A percentile compares a stretch with the other conserved stretches of the same genome.
phyloP scores from a whole-genome alignment of 116 monocot species.

The Zostera marina region DNA sequence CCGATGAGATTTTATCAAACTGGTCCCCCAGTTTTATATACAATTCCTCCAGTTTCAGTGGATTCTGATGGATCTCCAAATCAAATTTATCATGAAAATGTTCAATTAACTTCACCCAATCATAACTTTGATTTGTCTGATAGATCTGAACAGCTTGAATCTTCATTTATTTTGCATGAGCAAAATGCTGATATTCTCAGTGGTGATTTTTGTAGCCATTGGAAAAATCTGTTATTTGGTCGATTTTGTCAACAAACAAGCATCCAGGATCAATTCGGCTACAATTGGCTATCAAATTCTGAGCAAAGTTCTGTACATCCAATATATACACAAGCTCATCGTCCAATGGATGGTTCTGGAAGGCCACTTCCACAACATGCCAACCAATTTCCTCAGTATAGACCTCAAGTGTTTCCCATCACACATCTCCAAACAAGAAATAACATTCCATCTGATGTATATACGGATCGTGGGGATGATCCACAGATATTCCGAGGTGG shows the following conservation, averaged over 20 bases:
- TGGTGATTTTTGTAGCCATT: constrained; percentile 59
- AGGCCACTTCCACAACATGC: constrained; percentile 39
- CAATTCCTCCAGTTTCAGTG: constrained; percentile 18
- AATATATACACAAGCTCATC: constrained; percentile 38
- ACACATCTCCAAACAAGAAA: constrained; percentile 32
- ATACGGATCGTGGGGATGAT: constrained; percentile 35
- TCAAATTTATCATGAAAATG: constrained; percentile 33
- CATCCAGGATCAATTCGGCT: constrained; percentile 15
- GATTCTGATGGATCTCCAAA: constrained; percentile 23
- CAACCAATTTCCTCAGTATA: constrained; percentile 39
- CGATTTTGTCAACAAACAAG: constrained; percentile 42
- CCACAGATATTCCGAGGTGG: constrained; percentile 52
- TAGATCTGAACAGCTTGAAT: constrained; percentile 24
- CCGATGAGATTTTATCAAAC: constrained; percentile 39
- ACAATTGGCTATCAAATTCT: constrained; percentile 14
- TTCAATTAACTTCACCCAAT: constrained; percentile 10
- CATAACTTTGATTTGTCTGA: constrained; percentile 27
- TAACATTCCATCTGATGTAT: constrained; percentile 22
- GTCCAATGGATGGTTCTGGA: constrained; percentile 50
- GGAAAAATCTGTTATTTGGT: constrained; percentile 57
- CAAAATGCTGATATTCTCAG: constrained; percentile 57
- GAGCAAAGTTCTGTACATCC: constrained; percentile 20
- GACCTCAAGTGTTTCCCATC: constrained; percentile 44
- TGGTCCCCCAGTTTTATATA: constrained; percentile 62
- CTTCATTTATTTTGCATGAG: constrained; percentile 15